These are phyloP conservation scores for Pelagophyceae sp. DNA, from an alignment of 352 stramenopile genomes.

Conservation along the genomic window DNA sequence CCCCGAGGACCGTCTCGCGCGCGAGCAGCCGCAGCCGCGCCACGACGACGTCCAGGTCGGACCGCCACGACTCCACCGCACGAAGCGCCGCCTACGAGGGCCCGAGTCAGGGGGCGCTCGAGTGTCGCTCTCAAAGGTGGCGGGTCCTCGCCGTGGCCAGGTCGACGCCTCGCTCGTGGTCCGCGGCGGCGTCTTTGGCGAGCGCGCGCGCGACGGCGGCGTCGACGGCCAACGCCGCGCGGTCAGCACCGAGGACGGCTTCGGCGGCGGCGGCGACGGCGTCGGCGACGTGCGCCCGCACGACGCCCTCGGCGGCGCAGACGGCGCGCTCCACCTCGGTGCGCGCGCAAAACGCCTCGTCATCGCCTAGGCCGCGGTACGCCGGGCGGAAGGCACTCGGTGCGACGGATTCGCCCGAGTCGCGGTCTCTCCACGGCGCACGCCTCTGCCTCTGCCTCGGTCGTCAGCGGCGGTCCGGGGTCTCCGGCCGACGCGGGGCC, in stretches of 20 bases:
- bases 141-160: background rate
- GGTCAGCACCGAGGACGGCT: too few relatives aligned
- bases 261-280: background rate
- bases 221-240: background rate
- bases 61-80: background rate
- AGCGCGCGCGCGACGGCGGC: background rate
- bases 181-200: background rate
- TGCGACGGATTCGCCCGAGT: too few relatives aligned
- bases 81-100: too few relatives aligned
- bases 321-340: background rate
- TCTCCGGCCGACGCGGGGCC: background rate
- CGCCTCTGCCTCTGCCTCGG: background rate
- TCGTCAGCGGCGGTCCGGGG: too few relatives aligned
- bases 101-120: too few relatives aligned
- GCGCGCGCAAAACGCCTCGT: background rate
- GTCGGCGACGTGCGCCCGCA: background rate
- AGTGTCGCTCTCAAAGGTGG: too few relatives aligned
- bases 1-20: background rate
- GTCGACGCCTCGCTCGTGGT: background rate
- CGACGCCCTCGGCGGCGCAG: background rate
- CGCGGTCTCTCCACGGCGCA: too few relatives aligned
- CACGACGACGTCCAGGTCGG: background rate
- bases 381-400: too few relatives aligned
- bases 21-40: background rate
- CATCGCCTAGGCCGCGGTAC: too few relatives aligned